These are phyloP conservation scores for Capronia epimyces DNA, from an alignment of 2,329 filamentous ascomycete species.

Conservation along the genomic window DNA sequence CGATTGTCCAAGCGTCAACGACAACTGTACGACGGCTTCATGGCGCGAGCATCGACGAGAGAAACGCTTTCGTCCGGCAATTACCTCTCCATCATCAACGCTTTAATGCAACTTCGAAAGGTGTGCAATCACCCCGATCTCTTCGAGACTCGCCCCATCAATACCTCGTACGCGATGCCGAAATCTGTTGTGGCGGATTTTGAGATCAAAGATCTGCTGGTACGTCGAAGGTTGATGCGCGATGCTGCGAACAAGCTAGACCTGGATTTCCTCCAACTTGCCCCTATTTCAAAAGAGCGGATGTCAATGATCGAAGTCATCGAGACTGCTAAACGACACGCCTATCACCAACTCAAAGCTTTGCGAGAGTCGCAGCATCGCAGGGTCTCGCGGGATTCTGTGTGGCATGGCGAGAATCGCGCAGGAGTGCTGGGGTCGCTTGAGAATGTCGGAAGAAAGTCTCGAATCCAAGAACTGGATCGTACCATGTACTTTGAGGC, in stretches of 20 bases:
- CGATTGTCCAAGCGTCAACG: conserved; percentile 90
- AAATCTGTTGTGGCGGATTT: conserved; percentile 71
- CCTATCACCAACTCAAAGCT: conserved; percentile 63
- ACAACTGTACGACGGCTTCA: conserved; percentile 92
- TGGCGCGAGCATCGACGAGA: conserved; percentile 82
- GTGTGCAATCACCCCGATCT: conserved; percentile 98
- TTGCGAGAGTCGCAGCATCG: conserved; percentile 65
- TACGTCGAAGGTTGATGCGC: conserved; percentile 62
- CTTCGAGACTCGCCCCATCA: conserved; percentile 91
- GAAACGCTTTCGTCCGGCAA: conserved; percentile 87
- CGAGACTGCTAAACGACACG: conserved; percentile 60
- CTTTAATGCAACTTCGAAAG: conserved; percentile 92
- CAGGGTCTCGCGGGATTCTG: conserved; percentile 37
- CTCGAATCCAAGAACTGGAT: conserved; percentile 70
- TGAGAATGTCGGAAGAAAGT: conserved; percentile 64
- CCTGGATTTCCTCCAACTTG: conserved; percentile 71
- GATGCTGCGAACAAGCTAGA: conserved; percentile 56
- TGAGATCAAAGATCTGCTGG: conserved; percentile 63
- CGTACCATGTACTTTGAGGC: conserved; percentile 76
- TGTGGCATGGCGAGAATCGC: conserved; percentile 23
- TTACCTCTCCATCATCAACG: conserved; percentile 97
- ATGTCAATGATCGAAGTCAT: conserved; percentile 51
- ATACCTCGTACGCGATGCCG: conserved; percentile 91
- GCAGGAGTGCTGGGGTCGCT: conserved; percentile 65
- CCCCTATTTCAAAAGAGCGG: conserved; percentile 65